Conservation (phyloP, 2,329 filamentous ascomycete species). For the Pestalotiopsis sp. region DNA sequence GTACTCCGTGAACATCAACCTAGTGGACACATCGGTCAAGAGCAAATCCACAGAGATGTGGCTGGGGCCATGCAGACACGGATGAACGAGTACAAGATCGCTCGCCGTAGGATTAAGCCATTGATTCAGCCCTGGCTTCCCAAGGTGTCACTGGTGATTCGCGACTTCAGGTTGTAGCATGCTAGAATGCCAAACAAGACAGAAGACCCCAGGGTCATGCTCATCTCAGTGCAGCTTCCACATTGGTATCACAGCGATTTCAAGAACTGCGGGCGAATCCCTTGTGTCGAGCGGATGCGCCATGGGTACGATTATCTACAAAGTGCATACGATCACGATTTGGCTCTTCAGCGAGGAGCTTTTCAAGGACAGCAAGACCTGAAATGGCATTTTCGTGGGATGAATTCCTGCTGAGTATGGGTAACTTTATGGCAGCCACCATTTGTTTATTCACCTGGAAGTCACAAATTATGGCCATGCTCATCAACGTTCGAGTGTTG, state of each 20-base stretch:
- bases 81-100: conserved; percentile 10
- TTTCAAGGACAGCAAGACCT: too few relatives aligned
- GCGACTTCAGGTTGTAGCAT: conserved; percentile 52
- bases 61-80: conserved; percentile 48
- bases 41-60: conserved; percentile 55
- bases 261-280: too few relatives aligned
- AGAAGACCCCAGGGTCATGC: conserved; percentile 45
- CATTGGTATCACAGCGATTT: conserved; percentile 38
- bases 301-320: too few relatives aligned
- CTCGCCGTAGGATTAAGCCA: too few relatives aligned
- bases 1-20: conserved; percentile 47
- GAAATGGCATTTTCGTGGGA: too few relatives aligned
- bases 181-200: conserved; percentile 50
- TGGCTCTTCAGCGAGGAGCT: conserved; percentile 26
- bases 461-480: too few relatives aligned
- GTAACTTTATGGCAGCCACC: too few relatives aligned
- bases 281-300: too few relatives aligned
- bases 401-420: too few relatives aligned
- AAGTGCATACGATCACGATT: too few relatives aligned
- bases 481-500: too few relatives aligned
- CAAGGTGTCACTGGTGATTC: conserved; percentile 46
- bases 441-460: too few relatives aligned
- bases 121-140: conserved; percentile 35
- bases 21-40: conserved; percentile 44
- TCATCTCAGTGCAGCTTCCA: conserved; percentile 38